Evolutionary conservation across 352 stramenopile genomes (phyloP).

Genomic region (Globisporangium spiculum): DNA sequence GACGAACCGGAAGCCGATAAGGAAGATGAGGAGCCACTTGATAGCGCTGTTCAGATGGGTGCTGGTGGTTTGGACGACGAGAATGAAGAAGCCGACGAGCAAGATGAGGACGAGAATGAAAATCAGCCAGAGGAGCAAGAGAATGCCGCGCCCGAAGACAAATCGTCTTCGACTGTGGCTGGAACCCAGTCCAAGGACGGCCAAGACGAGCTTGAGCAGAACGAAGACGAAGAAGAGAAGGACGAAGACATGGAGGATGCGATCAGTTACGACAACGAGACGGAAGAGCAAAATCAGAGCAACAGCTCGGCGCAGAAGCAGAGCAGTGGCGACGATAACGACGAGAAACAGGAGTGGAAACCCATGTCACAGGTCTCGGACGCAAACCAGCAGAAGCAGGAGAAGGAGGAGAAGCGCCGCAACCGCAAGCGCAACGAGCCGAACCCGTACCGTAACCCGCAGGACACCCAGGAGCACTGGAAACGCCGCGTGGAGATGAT

Average conservation of each 20-base stretch:
- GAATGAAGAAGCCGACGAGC: constrained; percentile 56
- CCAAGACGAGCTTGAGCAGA: constrained; percentile 64
- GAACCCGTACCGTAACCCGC: constrained; percentile 95
- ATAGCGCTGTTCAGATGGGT: constrained; percentile 65
- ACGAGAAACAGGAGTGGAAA: constrained; percentile 54
- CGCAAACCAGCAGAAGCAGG: constrained; percentile 35
- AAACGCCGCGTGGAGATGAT: constrained; percentile 93
- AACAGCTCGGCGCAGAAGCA: constrained; percentile 51
- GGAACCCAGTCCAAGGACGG: constrained; percentile 85
- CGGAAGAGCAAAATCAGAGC: constrained; percentile 54
- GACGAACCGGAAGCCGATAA: constrained; percentile 60
- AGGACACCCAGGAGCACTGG: constrained; percentile 97
- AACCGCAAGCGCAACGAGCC: constrained; percentile 76
- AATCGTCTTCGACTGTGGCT: constrained; percentile 54
- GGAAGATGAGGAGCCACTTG: constrained; percentile 66
- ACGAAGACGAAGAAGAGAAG: constrained; percentile 43
- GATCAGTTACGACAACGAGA: constrained; percentile 23
- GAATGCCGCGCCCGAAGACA: constrained; percentile 29
- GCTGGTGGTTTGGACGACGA: constrained; percentile 77
- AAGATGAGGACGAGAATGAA: constrained; percentile 63
- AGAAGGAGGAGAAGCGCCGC: constrained; percentile 69
- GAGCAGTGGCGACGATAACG: constrained; percentile 44
- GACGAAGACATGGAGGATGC: constrained; percentile 39
- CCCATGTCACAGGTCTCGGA: constrained; percentile 41
- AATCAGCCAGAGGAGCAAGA: constrained; percentile 52